Base-by-base conservation (phyloP, 2,329 filamentous ascomycete species). In the Neonectria ditissima region DNA sequence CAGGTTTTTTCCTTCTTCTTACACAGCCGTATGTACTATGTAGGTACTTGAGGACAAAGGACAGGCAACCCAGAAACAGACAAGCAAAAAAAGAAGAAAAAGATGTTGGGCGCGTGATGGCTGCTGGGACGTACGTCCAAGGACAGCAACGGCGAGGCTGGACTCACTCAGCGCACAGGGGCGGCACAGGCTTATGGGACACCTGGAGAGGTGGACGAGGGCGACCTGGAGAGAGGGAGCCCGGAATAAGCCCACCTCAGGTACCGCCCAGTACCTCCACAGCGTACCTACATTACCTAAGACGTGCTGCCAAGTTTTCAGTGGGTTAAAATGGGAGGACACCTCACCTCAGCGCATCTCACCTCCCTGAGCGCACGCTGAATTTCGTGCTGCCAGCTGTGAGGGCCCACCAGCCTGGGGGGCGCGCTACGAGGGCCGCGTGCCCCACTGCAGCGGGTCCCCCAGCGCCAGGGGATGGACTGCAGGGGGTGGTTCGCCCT, bases 261-360 rank as follows among this genome's bases (percentile, higher is more conserved):
- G 45, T 50, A 50, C 26, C 45, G 41, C 18, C 4, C 41, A 43
- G 41, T 20, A 13, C 51, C 22, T 26, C 4, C 24, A 26, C 6
- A 26, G 6, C 24, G 52, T 28, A 20, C 44, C 18, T 50, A 13
- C 41, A 39, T 45, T 8, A 14, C 39, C 32, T 20, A 41, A 55
- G 28, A 10, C 30, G 22, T 28, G 9, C 10, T 28, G 26, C 26
- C 44, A 18, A 9, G 43, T 30, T 56, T 58, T 58, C 39, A 48
- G 47, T 20, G 48, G 60, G 54, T 37, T 26, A 55, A 51, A 39
- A 44, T 39, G 32, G 51, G n/a, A 28, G 54, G 50, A 54, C 54
- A 48, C 60, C 43, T 48, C 60, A 62, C 43, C 60, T 63, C 60
- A 63, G 60, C 55, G 50, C 55, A 54, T 50, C 18, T 32, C 24